Evolutionary conservation across 306 rosid species (phyloP).

Genomic region (Pachyrhizus erosus): DNA sequence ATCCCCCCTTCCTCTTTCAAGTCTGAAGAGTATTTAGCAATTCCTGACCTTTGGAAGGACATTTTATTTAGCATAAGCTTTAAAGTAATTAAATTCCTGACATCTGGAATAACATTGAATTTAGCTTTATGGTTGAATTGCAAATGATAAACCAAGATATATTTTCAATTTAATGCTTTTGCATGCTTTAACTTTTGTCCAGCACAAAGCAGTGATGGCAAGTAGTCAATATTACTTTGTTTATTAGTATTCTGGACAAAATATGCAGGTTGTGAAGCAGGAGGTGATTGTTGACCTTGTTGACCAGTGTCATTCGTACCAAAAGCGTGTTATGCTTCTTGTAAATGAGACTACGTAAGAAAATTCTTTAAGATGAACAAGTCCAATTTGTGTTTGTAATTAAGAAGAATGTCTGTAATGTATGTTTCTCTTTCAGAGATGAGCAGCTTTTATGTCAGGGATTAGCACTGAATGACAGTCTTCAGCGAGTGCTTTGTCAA

Average conservation of each 20-base stretch:
- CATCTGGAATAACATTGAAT: background rate
- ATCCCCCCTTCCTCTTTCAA: background rate
- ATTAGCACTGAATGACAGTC: constrained; percentile 79
- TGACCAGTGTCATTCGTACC: constrained; percentile 92
- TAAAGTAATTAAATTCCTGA: background rate
- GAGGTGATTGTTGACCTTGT: constrained; percentile 94
- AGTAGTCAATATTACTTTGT: constrained; percentile 26
- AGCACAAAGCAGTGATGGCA: background rate
- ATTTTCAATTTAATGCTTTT: background rate
- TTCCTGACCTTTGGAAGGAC: background rate
- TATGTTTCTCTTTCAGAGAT: constrained; percentile 63
- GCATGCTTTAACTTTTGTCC: background rate
- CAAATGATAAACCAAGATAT: constrained; percentile 18
- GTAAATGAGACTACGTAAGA: constrained; percentile 80
- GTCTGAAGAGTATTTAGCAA: background rate
- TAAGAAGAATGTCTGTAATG: constrained; percentile 37
- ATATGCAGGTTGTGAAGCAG: constrained; percentile 81
- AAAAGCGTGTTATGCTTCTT: constrained; percentile 89
- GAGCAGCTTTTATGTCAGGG: constrained; percentile 82
- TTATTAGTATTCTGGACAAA: constrained; percentile 40
- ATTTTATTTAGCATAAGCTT: background rate
- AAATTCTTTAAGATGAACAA: background rate
- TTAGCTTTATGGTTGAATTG: background rate
- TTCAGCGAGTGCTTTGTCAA: constrained; percentile 78
- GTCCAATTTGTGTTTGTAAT: background rate